Conservation (phyloP, 371 early-diverging fungal species). For the Mortierella sp. region DNA sequence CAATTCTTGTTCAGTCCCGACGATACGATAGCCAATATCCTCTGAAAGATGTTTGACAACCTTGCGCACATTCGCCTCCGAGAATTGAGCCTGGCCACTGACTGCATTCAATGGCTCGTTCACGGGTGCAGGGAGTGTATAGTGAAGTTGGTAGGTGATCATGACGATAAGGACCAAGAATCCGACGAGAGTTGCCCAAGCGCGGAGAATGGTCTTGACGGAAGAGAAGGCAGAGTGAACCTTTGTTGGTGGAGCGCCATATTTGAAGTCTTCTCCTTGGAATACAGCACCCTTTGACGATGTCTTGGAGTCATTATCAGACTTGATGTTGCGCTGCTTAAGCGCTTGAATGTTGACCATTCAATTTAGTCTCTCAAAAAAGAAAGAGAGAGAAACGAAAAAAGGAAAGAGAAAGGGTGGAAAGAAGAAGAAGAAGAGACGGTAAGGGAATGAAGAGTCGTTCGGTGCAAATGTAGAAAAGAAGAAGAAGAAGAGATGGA, state of each 20-base stretch:
- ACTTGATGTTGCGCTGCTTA: conserved; percentile 40
- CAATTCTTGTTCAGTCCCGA: conserved; percentile 24
- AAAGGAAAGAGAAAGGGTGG: conserved; percentile 2
- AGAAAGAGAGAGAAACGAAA: not conserved
- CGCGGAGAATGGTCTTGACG: conserved; percentile 17
- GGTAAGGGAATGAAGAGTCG: not conserved
- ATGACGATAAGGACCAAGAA: conserved; percentile 31
- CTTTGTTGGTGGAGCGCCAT: conserved; percentile 17
- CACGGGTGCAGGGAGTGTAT: conserved; percentile 49
- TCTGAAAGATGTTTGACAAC: conserved; percentile 65
- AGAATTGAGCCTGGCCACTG: conserved; percentile 63
- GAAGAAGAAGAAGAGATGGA: not conserved
- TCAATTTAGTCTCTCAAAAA: conserved; percentile 27
- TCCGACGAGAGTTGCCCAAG: conserved; percentile 24
- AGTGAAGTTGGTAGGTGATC: conserved; percentile 61
- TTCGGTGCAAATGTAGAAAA: not conserved
- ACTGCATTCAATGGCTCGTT: conserved; percentile 28
- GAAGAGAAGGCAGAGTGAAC: conserved; percentile 20
- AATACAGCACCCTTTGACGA: not conserved
- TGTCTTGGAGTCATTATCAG: not conserved
- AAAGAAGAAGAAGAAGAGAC: not conserved
- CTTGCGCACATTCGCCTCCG: conserved; percentile 67
- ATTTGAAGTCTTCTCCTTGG: not conserved
- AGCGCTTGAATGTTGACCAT: conserved; percentile 39
- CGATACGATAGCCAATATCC: conserved; percentile 68